Evolutionary conservation across 2,329 filamentous ascomycete species (phyloP).

Genomic region (Epichloe scottii): DNA sequence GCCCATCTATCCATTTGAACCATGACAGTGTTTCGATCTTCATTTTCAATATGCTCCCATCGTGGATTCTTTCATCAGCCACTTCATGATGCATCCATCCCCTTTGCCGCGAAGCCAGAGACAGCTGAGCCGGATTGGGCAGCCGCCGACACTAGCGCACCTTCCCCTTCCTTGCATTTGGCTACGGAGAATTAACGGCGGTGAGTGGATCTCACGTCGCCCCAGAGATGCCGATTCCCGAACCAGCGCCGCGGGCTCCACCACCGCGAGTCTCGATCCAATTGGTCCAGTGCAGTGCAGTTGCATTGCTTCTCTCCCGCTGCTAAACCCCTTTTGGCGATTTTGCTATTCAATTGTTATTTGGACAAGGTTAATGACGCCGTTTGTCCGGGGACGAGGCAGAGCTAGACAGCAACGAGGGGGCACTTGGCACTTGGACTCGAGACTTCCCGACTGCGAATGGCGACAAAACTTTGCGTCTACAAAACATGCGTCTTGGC

Average conservation of each 20-base stretch:
- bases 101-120: too few relatives aligned
- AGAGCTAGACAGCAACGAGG: not conserved
- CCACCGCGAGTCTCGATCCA: not conserved
- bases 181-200: too few relatives aligned
- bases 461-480: not conserved
- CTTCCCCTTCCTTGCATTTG: too few relatives aligned
- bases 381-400: not conserved
- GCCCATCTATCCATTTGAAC: too few relatives aligned
- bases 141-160: too few relatives aligned
- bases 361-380: not conserved
- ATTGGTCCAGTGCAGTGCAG: too few relatives aligned
- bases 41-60: not conserved
- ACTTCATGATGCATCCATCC: too few relatives aligned
- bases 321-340: conserved; percentile 3
- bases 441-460: not conserved
- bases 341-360: conserved; percentile 16
- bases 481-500: not conserved
- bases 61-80: too few relatives aligned
- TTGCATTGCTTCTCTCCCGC: too few relatives aligned
- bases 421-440: not conserved
- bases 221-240: conserved; percentile 3
- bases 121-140: too few relatives aligned
- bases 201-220: not conserved
- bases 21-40: not conserved
- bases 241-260: conserved; percentile 2